A percentile compares a stretch with the other conserved stretches of the same genome.
phyloP scores from a whole-genome alignment of 2,329 filamentous ascomycete species.

The Alternaria sp. region DNA sequence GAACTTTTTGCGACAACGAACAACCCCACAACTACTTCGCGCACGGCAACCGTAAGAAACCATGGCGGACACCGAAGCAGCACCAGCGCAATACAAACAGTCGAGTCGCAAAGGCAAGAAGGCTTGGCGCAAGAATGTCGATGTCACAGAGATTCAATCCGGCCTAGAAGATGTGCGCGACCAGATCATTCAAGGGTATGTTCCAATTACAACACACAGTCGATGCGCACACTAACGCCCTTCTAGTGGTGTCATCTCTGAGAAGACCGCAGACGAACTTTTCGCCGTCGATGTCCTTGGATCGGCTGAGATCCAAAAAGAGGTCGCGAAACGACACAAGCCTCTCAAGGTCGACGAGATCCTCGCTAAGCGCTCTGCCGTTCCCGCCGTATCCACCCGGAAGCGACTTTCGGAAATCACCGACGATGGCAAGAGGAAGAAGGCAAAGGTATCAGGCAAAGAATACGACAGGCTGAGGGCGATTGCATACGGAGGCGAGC shows the following conservation, averaged over 20 bases:
- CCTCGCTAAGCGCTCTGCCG: constrained; percentile 79
- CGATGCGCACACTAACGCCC: constrained; percentile 15
- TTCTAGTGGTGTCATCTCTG: constrained; percentile 78
- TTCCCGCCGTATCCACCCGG: constrained; percentile 77
- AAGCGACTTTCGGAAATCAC: constrained; percentile 81
- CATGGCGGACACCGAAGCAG: constrained; percentile 51
- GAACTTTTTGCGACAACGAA: constrained; percentile 21
- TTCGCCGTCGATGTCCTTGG: constrained; percentile 83
- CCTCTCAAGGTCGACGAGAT: constrained; percentile 90
- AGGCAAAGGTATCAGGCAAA: constrained; percentile 82
- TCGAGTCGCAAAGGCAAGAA: constrained; percentile 97
- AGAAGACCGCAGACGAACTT: constrained; percentile 81
- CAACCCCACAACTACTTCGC: constrained; percentile 13
- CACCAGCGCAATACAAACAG: constrained; percentile 83
- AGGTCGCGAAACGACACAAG: constrained; percentile 73
- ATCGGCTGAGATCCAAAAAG: constrained; percentile 69
- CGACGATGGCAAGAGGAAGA: constrained; percentile 71
- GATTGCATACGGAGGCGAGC: constrained; percentile 75
- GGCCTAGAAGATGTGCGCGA: constrained; percentile 86
- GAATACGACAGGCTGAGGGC: constrained; percentile 79
- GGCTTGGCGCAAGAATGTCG: constrained; percentile 98
- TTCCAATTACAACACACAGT: background rate
- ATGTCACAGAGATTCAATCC: constrained; percentile 82
- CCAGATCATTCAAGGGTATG: constrained; percentile 88
- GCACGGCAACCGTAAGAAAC: constrained; percentile 4